Evolutionary conservation across 2,329 filamentous ascomycete genomes (phyloP), one percentile per base, ranked within the genome.

Genomic region (Lasiodiplodia citricola): DNA sequence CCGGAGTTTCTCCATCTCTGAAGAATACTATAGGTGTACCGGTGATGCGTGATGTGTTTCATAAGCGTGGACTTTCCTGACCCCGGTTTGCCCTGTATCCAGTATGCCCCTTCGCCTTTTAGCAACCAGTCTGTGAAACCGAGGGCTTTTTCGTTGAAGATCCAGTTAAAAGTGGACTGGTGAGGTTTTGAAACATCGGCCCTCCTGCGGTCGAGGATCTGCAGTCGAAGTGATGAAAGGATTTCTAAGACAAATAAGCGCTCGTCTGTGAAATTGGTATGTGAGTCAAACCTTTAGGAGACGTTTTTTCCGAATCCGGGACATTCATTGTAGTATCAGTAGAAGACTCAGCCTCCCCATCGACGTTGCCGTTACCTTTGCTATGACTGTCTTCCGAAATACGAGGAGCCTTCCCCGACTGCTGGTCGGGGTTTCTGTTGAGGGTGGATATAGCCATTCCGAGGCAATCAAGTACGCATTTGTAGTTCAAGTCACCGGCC

Each of bases 21-120:
- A 0, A 85, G 73, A 23, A 70, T 69, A 2, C 74, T 41, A 6
- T 50, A 66, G 1, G 79, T 78, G 1, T 70, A 69, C 1, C 69
- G 14, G 31, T 78, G 47, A 0, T 25, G 4, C 5, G 4, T 14
- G 4, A 68, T 25, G 38, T 63, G 47, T n/a, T 68, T 68, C 80
- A 85, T 83, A 13, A 85, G 68, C 0, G 82, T 84, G 0, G 83
- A 84, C 60, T 85, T 85, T 7, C 83, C 83, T 14, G 81, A 81
- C 0, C 83, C 83, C 0, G 83, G 78, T 55, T 83, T 85, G 0
- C 83, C 83, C 23, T 76, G 77, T 14, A 84, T 78, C 78, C 81
- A 63, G 47, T 68, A 68, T 2, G 28, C 35, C 5, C 55, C 66
- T 10, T 37, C 7, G 1, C 35, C 52, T 14, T 60, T 28, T 14